Evolutionary conservation across 331 rosid species (phyloP).

Genomic region (Pyrus hybrid): DNA sequence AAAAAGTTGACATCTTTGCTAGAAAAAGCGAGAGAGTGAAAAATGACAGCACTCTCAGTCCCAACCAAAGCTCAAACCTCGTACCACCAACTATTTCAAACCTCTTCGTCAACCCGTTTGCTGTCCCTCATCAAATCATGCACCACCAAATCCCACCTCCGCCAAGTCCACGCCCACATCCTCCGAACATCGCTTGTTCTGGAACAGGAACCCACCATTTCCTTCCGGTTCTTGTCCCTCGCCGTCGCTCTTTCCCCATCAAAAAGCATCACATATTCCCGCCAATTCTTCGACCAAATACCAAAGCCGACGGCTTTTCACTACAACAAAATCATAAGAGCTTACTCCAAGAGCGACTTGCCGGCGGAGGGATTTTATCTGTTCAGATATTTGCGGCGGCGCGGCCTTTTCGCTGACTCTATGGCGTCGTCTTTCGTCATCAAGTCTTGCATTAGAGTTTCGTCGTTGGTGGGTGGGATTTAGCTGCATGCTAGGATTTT

Average conservation of each 20-base stretch:
- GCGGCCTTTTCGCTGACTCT: constrained; percentile 38
- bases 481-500: constrained; percentile 64
- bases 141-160: constrained; percentile 36
- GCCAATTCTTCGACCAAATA: constrained; percentile 41
- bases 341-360: constrained; percentile 39
- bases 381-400: constrained; percentile 44
- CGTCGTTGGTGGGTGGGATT: constrained; percentile 38
- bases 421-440: constrained; percentile 51
- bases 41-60: neutral
- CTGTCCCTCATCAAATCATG: constrained; percentile 46
- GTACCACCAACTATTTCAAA: neutral
- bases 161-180: constrained; percentile 72
- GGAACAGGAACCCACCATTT: constrained; percentile 39
- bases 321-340: constrained; percentile 62
- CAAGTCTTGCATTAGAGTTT: constrained; percentile 46
- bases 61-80: constrained; percentile 2
- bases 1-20: neutral
- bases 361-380: constrained; percentile 49
- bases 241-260: constrained; percentile 39
- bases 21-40: neutral
- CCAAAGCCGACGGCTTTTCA: constrained; percentile 32
- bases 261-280: constrained; percentile 45
- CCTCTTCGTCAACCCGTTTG: neutral
- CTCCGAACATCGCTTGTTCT: constrained; percentile 34
- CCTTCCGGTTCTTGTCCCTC: constrained; percentile 51